phyloP scores from a whole-genome alignment of 192 early-diverging fungal species.

The Coemansia sp. region DNA sequence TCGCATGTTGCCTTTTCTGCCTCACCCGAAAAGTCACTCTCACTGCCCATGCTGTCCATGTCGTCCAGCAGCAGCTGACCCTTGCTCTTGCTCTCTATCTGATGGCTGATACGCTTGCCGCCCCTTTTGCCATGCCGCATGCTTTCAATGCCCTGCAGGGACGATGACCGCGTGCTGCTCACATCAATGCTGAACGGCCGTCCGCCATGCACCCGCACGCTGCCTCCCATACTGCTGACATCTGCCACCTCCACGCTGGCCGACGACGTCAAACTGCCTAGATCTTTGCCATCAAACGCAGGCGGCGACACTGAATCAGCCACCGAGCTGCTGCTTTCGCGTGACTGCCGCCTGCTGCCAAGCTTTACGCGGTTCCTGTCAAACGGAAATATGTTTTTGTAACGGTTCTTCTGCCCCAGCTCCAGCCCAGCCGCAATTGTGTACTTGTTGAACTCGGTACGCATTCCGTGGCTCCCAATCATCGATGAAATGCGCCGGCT shows the following conservation, averaged over 20 bases:
- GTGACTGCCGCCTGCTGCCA: conserved; percentile 26
- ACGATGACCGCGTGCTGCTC: conserved; percentile 2
- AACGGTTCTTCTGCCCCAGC: conserved; percentile 71
- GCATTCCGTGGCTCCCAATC: conserved; percentile 57
- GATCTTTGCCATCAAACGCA: background rate
- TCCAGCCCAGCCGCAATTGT: conserved; percentile 71
- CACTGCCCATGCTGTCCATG: conserved; percentile 5
- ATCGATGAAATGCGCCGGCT: conserved; percentile 65
- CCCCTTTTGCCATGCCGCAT: background rate
- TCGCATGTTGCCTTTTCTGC: conserved; percentile 36
- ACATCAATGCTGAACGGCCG: conserved; percentile 18
- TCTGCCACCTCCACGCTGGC: background rate
- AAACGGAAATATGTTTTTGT: conserved; percentile 83
- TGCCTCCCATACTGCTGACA: background rate
- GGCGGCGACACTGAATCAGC: background rate
- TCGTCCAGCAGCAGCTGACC: conserved; percentile 47
- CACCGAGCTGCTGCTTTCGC: background rate
- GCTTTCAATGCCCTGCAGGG: background rate
- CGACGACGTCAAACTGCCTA: background rate
- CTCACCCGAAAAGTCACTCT: conserved; percentile 1
- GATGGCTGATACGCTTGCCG: conserved; percentile 19
- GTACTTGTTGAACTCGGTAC: conserved; percentile 54
- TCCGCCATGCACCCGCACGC: background rate
- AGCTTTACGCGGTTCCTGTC: conserved; percentile 60
- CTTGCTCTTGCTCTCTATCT: conserved; percentile 33